These are phyloP conservation scores for Arthrinium puccinioides DNA, from an alignment of 2,329 filamentous ascomycete species.

Conservation along the genomic window DNA sequence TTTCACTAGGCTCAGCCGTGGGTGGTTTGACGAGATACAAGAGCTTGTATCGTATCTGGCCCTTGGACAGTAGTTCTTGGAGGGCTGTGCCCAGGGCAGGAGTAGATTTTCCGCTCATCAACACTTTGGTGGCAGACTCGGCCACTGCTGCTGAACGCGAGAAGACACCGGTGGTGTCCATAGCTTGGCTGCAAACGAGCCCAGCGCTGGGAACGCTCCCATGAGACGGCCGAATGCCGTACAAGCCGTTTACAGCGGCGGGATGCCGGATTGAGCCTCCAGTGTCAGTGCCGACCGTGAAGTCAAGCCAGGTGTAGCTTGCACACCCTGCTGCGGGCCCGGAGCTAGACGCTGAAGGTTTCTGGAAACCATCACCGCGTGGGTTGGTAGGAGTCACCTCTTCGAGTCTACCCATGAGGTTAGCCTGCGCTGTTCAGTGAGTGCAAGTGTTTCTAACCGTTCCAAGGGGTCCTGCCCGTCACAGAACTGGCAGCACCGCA, in stretches of 20 bases:
- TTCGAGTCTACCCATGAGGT: slow-evolving; percentile 6
- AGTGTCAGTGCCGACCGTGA: slow-evolving; percentile 13
- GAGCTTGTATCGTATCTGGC: slow-evolving; percentile 8
- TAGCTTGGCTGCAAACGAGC: slow-evolving; percentile 2
- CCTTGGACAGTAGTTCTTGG: too few relatives aligned
- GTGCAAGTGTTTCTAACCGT: too few relatives aligned
- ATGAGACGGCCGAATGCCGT: slow-evolving; percentile 9
- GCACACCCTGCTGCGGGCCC: slow-evolving; percentile 10
- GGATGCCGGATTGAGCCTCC: slow-evolving; percentile 13
- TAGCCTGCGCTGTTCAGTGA: too few relatives aligned
- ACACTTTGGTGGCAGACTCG: slow-evolving; percentile 2
- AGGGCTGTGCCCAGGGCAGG: too few relatives aligned
- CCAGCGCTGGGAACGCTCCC: slow-evolving; percentile 5
- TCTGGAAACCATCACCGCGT: slow-evolving; percentile 11
- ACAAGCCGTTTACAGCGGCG: slow-evolving; percentile 11
- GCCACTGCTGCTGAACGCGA: slow-evolving; percentile 8
- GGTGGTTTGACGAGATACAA: slow-evolving; percentile 9
- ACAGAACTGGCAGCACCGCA: slow-evolving; percentile 10
- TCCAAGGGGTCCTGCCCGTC: slow-evolving; percentile 13
- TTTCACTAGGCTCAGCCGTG: background rate
- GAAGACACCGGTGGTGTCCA: slow-evolving; percentile 11
- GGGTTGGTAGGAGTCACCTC: slow-evolving; percentile 13
- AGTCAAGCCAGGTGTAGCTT: slow-evolving; percentile 13
- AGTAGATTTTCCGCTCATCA: background rate
- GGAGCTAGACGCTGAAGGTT: slow-evolving; percentile 10